phyloP scores from a whole-genome alignment of 306 rosid species.

The Pyrus betulifolia region DNA sequence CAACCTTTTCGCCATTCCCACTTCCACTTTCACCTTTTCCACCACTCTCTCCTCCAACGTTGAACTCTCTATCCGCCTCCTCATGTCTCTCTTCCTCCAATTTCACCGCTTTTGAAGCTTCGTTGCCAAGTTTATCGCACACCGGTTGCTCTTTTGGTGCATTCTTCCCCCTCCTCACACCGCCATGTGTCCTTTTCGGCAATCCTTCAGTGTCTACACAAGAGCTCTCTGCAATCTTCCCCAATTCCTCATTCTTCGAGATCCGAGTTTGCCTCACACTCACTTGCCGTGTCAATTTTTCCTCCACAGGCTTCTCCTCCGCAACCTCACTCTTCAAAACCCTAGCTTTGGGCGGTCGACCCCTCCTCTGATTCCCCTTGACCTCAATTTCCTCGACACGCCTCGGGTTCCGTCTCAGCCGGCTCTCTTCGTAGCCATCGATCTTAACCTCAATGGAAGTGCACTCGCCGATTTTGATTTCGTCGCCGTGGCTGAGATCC shows the following conservation, averaged over 20 bases:
- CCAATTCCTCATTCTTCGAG: constrained; percentile 19
- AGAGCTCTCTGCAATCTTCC: constrained; percentile 6
- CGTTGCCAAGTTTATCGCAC: not conserved
- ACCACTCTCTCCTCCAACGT: not conserved
- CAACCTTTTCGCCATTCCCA: constrained; percentile 1
- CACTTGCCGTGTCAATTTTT: not conserved
- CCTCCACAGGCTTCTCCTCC: not conserved
- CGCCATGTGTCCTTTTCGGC: constrained; percentile 21
- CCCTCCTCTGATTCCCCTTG: constrained; percentile 6
- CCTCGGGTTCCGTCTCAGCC: constrained; percentile 35
- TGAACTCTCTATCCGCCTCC: not conserved
- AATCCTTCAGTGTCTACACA: constrained; percentile 13
- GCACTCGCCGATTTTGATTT: constrained; percentile 56
- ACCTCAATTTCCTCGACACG: constrained; percentile 13
- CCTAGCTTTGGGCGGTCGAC: constrained; percentile 18
- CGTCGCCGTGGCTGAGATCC: constrained; percentile 35
- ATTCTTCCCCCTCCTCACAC: constrained; percentile 18
- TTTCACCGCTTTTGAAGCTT: not conserved
- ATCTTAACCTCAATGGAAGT: constrained; percentile 47
- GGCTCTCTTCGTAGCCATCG: constrained; percentile 8
- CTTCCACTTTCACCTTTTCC: not conserved
- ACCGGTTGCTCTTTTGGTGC: constrained; percentile 12
- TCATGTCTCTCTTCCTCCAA: not conserved
- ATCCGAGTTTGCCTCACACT: constrained; percentile 15
- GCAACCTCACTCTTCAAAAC: constrained; percentile 11